These are phyloP conservation scores for Candida gorgasii DNA, from an alignment of 805 yeast species.

Conservation along the genomic window DNA sequence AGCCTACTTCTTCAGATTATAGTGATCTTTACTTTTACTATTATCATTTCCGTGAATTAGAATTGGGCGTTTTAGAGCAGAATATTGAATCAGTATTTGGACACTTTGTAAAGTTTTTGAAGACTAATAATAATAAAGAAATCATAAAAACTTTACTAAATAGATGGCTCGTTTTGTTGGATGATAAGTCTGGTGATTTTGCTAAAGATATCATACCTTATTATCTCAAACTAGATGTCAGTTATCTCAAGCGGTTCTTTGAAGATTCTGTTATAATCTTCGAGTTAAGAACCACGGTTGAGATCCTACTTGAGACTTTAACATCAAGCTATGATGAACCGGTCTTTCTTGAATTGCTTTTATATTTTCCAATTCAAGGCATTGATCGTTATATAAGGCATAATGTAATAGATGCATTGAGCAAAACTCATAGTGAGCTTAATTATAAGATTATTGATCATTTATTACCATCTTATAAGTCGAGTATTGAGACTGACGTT, in stretches of 20 bases:
- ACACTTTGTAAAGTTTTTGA: constrained; percentile 16
- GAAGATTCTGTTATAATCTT: constrained; percentile 1
- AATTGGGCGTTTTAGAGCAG: constrained; percentile 29
- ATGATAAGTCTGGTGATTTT: constrained; percentile 17
- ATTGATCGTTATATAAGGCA: constrained; percentile 18
- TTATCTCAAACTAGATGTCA: constrained; percentile 1
- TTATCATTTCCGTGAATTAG: constrained; percentile 51
- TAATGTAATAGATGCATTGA: constrained; percentile 14
- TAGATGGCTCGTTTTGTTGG: constrained; percentile 58
- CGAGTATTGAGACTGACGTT: constrained; percentile 45
- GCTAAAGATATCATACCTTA: background rate
- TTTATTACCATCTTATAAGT: constrained; percentile 53
- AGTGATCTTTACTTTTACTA: constrained; percentile 27
- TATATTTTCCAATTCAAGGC: constrained; percentile 52
- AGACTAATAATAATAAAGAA: constrained; percentile 1
- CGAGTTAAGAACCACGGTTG: background rate
- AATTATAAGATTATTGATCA: constrained; percentile 18
- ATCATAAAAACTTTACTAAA: constrained; percentile 27
- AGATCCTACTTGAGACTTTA: background rate
- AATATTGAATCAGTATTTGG: constrained; percentile 6
- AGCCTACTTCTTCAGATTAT: background rate
- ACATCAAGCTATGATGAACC: background rate
- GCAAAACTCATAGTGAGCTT: constrained; percentile 21
- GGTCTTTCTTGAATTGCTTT: constrained; percentile 11
- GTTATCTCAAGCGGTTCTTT: background rate